These are phyloP conservation scores for Acacia confusa DNA, from an alignment of 306 rosid genomes.

Conservation along the genomic window DNA sequence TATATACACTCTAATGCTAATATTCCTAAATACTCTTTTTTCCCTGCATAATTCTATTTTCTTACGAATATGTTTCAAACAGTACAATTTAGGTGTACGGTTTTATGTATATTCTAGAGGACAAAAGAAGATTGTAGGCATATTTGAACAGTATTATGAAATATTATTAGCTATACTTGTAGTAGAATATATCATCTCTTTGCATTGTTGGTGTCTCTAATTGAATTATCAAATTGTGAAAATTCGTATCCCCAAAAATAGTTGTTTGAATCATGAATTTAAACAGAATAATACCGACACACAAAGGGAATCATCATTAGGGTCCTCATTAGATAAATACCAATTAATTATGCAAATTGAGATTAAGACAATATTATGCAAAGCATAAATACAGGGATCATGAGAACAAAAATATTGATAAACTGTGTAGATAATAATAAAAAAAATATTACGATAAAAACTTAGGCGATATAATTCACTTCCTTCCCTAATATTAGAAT, in stretches of 20 bases:
- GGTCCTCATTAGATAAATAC: conserved; percentile 26
- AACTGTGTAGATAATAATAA: background rate
- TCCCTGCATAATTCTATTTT: conserved; percentile 22
- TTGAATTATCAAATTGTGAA: conserved; percentile 20
- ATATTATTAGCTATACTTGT: conserved; percentile 10
- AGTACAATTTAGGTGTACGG: conserved; percentile 42
- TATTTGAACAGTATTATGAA: background rate
- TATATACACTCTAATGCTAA: conserved; percentile 12
- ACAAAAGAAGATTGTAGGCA: conserved; percentile 10
- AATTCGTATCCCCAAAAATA: conserved; percentile 12
- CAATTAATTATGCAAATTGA: conserved; percentile 9
- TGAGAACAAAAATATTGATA: background rate
- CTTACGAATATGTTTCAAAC: conserved; percentile 44
- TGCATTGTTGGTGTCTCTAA: background rate
- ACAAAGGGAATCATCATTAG: conserved; percentile 31
- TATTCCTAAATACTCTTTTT: conserved; percentile 48
- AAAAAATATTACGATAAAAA: background rate
- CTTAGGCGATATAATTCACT: background rate
- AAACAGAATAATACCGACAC: background rate
- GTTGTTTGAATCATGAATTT: background rate
- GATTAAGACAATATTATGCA: conserved; percentile 8
- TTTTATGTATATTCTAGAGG: conserved; percentile 24
- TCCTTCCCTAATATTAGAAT: background rate
- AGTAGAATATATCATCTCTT: conserved; percentile 2
- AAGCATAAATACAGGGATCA: background rate